A percentile compares a stretch with the other conserved stretches of the same genome.
phyloP scores from a whole-genome alignment of 2,329 filamentous ascomycete genomes.

The Colletotrichum endophyticum region DNA sequence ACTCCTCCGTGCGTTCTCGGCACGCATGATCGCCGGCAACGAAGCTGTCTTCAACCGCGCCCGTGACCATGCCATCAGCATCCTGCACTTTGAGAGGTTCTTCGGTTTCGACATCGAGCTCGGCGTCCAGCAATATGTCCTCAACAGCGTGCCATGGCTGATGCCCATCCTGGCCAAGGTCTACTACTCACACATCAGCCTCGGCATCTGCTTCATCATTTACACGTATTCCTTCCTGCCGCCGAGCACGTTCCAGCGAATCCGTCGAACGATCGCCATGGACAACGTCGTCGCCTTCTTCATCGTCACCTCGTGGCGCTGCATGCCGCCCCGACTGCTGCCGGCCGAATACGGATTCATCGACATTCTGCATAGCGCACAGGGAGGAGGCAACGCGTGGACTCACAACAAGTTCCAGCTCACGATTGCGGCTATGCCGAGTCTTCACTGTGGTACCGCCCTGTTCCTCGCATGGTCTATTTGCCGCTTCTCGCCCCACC shows the following conservation, averaged over 20 bases:
- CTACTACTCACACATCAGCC: slow-evolving; percentile 51
- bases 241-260: slow-evolving; percentile 39
- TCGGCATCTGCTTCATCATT: slow-evolving; percentile 50
- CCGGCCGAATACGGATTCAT: slow-evolving; percentile 50
- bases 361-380: slow-evolving; percentile 44
- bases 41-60: slow-evolving; percentile 40
- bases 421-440: slow-evolving; percentile 55
- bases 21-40: slow-evolving; percentile 42
- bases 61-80: slow-evolving; percentile 41
- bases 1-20: slow-evolving; percentile 46
- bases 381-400: slow-evolving; percentile 37
- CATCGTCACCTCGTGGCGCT: slow-evolving; percentile 51
- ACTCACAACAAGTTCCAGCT: slow-evolving; percentile 50
- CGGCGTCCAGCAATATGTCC: slow-evolving; percentile 41
- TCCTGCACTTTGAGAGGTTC: slow-evolving; percentile 40
- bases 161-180: slow-evolving; percentile 44
- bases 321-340: slow-evolving; percentile 53
- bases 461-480: slow-evolving; percentile 39
- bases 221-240: slow-evolving; percentile 52
- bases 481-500: slow-evolving; percentile 44
- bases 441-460: slow-evolving; percentile 49
- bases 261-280: slow-evolving; percentile 52
- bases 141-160: slow-evolving; percentile 37
- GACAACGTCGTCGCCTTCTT: slow-evolving; percentile 53
- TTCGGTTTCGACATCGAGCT: slow-evolving; percentile 45